A percentile compares a stretch with the other conserved stretches of the same genome.
Conservation (phyloP, 2,329 filamentous ascomycete species). For the Claviceps pusilla region DNA sequence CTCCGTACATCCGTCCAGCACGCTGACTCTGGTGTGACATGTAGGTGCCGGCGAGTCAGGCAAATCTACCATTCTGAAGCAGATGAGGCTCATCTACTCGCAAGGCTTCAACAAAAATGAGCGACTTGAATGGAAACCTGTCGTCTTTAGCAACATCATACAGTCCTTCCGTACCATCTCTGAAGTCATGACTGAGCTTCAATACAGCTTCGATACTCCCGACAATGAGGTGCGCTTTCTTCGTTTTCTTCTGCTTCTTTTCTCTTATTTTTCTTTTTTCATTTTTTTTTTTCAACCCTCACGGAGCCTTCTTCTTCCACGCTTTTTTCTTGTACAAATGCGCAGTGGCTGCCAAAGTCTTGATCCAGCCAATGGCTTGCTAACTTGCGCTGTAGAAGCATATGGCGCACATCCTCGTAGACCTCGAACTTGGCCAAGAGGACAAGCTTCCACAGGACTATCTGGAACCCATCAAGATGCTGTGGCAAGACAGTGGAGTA, state of each 20-base stretch:
- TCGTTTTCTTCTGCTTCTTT: no score
- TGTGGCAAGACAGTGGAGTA: constrained; percentile 76
- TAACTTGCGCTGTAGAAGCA: constrained; percentile 41
- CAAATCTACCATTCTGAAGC: constrained; percentile 93
- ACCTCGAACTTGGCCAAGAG: constrained; percentile 69
- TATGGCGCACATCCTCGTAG: constrained; percentile 60
- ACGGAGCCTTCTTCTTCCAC: background rate
- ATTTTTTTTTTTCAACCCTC: background rate
- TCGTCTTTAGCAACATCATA: constrained; percentile 89
- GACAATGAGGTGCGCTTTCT: constrained; percentile 57
- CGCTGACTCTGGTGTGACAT: constrained; percentile 5
- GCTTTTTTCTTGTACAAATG: constrained; percentile 13
- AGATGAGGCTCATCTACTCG: constrained; percentile 96
- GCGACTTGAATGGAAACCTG: constrained; percentile 83
- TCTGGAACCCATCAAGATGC: constrained; percentile 62
- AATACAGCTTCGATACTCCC: constrained; percentile 61
- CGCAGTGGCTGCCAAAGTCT: background rate
- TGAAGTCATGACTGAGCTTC: constrained; percentile 78
- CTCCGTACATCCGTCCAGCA: background rate
- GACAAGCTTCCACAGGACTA: constrained; percentile 68
- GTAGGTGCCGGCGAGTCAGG: constrained; percentile 77
- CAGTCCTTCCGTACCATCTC: constrained; percentile 83
- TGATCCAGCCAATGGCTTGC: background rate
- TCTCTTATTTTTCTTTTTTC: background rate
- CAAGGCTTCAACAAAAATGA: constrained; percentile 82